These are phyloP conservation scores for Macrolepiota albuminosa DNA, from an alignment of 768 basidiomycete species.

Conservation along the genomic window DNA sequence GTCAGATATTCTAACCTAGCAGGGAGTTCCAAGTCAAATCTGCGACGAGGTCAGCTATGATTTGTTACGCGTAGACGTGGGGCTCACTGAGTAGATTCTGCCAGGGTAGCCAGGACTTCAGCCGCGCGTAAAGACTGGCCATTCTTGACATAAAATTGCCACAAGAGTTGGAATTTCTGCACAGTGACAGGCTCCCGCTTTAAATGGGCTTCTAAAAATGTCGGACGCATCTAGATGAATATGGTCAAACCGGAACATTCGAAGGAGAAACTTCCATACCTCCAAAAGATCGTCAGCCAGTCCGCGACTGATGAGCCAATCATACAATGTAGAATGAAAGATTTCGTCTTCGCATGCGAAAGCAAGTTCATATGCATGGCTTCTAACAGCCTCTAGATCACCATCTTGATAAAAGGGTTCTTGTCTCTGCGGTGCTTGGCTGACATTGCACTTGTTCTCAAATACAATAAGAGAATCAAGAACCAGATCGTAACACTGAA, in stretches of 20 bases:
- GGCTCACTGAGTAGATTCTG: slow-evolving; percentile 79
- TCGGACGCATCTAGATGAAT: slow-evolving; percentile 64
- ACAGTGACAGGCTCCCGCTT: slow-evolving; percentile 74
- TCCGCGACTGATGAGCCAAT: slow-evolving; percentile 82
- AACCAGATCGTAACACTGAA: slow-evolving; percentile 77
- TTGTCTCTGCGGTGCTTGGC: slow-evolving; percentile 17
- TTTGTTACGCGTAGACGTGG: background rate
- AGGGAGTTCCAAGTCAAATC: slow-evolving; percentile 65
- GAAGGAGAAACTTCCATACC: slow-evolving; percentile 40
- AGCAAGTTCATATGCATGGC: slow-evolving; percentile 82
- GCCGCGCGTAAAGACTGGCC: slow-evolving; percentile 86
- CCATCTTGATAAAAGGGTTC: slow-evolving; percentile 27
- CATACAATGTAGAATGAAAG: slow-evolving; percentile 92
- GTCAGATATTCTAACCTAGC: slow-evolving; percentile 88
- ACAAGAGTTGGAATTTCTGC: slow-evolving; percentile 83
- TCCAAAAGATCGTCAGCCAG: slow-evolving; percentile 88
- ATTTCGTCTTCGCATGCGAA: slow-evolving; percentile 84
- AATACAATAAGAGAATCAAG: slow-evolving; percentile 78
- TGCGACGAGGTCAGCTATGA: slow-evolving; percentile 19
- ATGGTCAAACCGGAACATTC: slow-evolving; percentile 7
- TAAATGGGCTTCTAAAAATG: slow-evolving; percentile 86
- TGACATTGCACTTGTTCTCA: slow-evolving; percentile 53
- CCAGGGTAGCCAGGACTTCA: slow-evolving; percentile 74
- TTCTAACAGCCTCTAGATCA: slow-evolving; percentile 68
- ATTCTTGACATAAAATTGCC: slow-evolving; percentile 97